These are phyloP conservation scores for Trypanosoma avium DNA, from an alignment of 208 protist species.

Conservation along the genomic window DNA sequence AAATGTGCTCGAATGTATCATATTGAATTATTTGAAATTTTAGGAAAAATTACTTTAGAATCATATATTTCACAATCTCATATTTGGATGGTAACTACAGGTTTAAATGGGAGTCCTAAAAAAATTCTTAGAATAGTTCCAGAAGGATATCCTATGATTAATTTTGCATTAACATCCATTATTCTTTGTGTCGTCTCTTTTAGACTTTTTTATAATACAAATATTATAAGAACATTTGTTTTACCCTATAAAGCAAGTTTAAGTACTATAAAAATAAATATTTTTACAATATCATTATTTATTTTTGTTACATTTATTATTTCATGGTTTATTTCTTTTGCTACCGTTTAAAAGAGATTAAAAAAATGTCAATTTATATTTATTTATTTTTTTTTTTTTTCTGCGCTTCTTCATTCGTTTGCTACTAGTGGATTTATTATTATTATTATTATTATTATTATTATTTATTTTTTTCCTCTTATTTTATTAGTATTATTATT, in stretches of 20 bases:
- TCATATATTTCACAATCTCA: slow-evolving; percentile 84
- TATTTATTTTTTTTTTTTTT: no score
- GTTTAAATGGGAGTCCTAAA: slow-evolving; percentile 37
- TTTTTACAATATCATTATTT: neutral
- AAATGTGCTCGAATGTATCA: slow-evolving; percentile 36
- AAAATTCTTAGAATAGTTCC: slow-evolving; percentile 31
- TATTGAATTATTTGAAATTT: slow-evolving; percentile 43
- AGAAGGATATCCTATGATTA: slow-evolving; percentile 27
- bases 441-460: no score
- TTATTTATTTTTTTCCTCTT: no score
- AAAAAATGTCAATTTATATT: no score
- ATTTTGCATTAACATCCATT: slow-evolving; percentile 40
- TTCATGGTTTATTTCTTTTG: no score
- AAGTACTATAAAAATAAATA: slow-evolving; percentile 21
- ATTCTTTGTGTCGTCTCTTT: slow-evolving; percentile 33
- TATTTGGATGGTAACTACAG: slow-evolving; percentile 57
- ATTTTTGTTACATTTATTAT: neutral
- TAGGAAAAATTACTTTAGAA: slow-evolving; percentile 84
- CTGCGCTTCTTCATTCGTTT: no score
- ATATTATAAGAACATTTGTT: slow-evolving; percentile 22
- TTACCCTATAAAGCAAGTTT: slow-evolving; percentile 27
- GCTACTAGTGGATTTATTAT: no score
- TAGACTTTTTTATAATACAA: slow-evolving; percentile 21
- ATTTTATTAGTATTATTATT: no score
- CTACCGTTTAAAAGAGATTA: no score